Conservation (phyloP, 371 early-diverging fungal species). For the Batrachochytrium dendrobatidis region DNA sequence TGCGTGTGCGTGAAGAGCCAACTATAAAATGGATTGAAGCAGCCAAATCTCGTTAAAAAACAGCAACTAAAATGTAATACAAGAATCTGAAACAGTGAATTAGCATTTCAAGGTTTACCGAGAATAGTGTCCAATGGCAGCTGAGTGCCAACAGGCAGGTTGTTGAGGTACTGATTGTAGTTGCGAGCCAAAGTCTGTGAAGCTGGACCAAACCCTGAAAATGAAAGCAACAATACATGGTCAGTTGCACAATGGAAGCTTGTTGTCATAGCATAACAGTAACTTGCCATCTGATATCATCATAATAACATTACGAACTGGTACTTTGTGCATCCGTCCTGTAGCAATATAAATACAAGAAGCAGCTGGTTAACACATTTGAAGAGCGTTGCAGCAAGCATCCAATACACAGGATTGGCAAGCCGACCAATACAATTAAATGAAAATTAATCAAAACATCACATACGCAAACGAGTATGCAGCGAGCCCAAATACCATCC, state of each 20-base stretch:
- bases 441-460: background rate
- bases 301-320: constrained; percentile 69
- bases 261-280: background rate
- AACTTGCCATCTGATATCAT: constrained; percentile 79
- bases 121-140: constrained; percentile 77
- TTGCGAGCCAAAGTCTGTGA: constrained; percentile 81
- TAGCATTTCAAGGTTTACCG: constrained; percentile 11
- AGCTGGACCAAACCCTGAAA: constrained; percentile 73
- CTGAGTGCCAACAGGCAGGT: constrained; percentile 30
- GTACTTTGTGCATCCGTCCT: background rate
- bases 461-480: background rate
- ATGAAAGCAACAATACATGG: background rate
- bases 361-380: background rate
- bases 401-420: background rate
- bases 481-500: background rate
- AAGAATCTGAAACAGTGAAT: background rate
- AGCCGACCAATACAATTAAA: background rate
- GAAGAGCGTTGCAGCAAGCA: background rate
- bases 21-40: constrained; percentile 24
- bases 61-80: background rate
- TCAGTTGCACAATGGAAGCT: constrained; percentile 1
- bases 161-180: constrained; percentile 55
- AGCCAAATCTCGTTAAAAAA: constrained; percentile 6
- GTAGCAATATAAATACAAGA: background rate
- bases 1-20: constrained; percentile 80